These are phyloP conservation scores for Alternaria metachromatica DNA, from an alignment of 2,329 filamentous ascomycete genomes.

Conservation along the genomic window DNA sequence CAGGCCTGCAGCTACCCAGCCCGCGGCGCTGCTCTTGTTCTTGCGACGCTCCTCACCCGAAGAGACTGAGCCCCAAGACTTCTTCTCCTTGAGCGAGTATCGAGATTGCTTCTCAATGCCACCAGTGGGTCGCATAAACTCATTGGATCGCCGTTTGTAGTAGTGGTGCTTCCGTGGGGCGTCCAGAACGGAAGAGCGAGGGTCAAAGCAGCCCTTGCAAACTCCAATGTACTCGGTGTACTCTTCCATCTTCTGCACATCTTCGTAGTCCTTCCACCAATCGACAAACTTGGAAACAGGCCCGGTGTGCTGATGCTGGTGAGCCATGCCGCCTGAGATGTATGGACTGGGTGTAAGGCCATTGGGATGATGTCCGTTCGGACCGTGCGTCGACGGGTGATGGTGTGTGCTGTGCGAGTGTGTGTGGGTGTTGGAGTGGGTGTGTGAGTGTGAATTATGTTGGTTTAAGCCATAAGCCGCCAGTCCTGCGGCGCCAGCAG, in stretches of 20 bases:
- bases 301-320: slow-evolving; percentile 61
- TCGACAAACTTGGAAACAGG: slow-evolving; percentile 63
- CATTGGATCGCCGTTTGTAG: slow-evolving; percentile 53
- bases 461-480: slow-evolving; percentile 56
- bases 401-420: slow-evolving; percentile 23
- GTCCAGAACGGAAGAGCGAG: slow-evolving; percentile 61
- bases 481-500: slow-evolving; percentile 55
- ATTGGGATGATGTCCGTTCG: slow-evolving; percentile 31
- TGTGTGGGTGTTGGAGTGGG: slow-evolving; percentile 37
- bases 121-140: slow-evolving; percentile 52
- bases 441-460: slow-evolving; percentile 41
- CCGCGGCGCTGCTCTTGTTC: slow-evolving; percentile 54
- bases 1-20: slow-evolving; percentile 62
- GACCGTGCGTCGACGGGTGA: slow-evolving; percentile 39
- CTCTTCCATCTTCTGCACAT: slow-evolving; percentile 70
- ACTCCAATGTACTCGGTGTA: slow-evolving; percentile 72
- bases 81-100: slow-evolving; percentile 51
- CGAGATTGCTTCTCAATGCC: slow-evolving; percentile 66
- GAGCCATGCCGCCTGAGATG: slow-evolving; percentile 50
- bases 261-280: slow-evolving; percentile 69
- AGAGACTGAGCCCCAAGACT: slow-evolving; percentile 38
- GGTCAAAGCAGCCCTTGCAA: slow-evolving; percentile 70
- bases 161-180: slow-evolving; percentile 68
- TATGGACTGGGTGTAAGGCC: slow-evolving; percentile 28
- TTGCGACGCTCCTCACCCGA: slow-evolving; percentile 46